These are phyloP conservation scores for Kluyveromyces marxianus DNA, from an alignment of 1,139 yeast species.

Conservation along the genomic window DNA sequence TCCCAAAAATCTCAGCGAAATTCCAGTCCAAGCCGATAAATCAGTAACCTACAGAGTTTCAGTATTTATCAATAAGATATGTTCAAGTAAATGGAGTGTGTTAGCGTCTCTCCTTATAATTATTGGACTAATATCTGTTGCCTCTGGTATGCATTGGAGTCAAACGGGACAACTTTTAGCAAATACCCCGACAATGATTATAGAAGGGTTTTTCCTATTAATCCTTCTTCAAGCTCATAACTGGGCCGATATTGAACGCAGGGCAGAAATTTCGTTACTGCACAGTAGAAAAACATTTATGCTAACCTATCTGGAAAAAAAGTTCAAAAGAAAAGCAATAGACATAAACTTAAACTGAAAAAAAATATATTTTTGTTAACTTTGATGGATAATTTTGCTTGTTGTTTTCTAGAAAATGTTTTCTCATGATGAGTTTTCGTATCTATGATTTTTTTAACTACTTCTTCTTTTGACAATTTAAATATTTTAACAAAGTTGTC, in stretches of 20 bases:
- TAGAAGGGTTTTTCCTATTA: constrained; percentile 34
- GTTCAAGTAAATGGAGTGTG: constrained; percentile 29
- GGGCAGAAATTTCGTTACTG: constrained; percentile 21
- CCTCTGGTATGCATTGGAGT: constrained; percentile 31
- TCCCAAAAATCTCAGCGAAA: constrained; percentile 16
- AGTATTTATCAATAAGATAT: constrained; percentile 18
- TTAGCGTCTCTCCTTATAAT: constrained; percentile 23
- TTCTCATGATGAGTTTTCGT: background rate
- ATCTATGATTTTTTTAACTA: background rate
- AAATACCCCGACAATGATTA: constrained; percentile 36
- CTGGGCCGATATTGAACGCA: constrained; percentile 25
- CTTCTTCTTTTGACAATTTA: too few relatives aligned
- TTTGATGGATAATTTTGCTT: background rate
- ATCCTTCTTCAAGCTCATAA: constrained; percentile 34
- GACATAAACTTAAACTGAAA: background rate
- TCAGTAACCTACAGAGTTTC: constrained; percentile 24
- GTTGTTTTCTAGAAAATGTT: background rate
- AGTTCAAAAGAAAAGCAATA: background rate
- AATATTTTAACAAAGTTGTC: too few relatives aligned
- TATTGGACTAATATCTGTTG: constrained; percentile 26
- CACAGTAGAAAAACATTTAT: constrained; percentile 20
- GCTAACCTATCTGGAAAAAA: constrained; percentile 11
- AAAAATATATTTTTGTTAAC: background rate
- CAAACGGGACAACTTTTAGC: constrained; percentile 33
- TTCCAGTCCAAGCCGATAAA: constrained; percentile 7